These are phyloP conservation scores for Tubosaeta brunneosetosa DNA, from an alignment of 768 basidiomycete species.

Conservation along the genomic window DNA sequence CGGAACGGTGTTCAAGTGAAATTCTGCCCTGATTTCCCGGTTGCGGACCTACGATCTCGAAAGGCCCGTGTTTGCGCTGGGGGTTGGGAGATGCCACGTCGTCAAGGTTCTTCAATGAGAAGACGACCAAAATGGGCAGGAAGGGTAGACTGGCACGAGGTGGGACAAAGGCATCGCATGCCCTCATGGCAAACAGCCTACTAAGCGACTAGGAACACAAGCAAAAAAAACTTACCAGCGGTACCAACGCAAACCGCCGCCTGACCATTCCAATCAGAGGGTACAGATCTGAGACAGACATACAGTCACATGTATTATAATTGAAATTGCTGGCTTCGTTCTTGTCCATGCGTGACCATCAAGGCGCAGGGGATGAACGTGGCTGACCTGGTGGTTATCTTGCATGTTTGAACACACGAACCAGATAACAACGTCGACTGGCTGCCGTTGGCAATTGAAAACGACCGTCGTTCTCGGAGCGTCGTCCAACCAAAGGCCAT, in stretches of 20 bases:
- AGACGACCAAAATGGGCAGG: conserved; percentile 21
- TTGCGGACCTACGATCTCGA: conserved; percentile 17
- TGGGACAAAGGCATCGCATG: conserved; percentile 17
- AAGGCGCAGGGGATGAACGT: not conserved
- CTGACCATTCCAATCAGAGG: conserved; percentile 9
- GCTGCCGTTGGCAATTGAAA: conserved; percentile 5
- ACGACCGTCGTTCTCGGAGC: conserved; percentile 13
- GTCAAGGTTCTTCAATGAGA: conserved; percentile 24
- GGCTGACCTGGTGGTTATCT: conserved; percentile 4
- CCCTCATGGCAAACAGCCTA: conserved; percentile 24
- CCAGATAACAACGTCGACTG: not conserved
- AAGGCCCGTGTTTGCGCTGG: conserved; percentile 13
- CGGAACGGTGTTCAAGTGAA: conserved; percentile 20
- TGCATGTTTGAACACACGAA: not conserved
- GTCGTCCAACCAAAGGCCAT: conserved; percentile 6
- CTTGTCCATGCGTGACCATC: conserved; percentile 1
- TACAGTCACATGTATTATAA: conserved; percentile 1
- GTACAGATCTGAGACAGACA: conserved; percentile 12
- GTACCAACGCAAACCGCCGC: conserved; percentile 10
- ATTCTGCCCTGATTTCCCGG: conserved; percentile 26
- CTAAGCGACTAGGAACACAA: conserved; percentile 19
- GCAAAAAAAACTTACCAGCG: conserved; percentile 13
- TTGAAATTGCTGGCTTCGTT: conserved; percentile 5
- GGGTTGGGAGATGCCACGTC: conserved; percentile 25
- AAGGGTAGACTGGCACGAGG: conserved; percentile 30